Evolutionary conservation across 176 grass and related monocot genomes (phyloP).

Genomic region (Lolium perenne): DNA sequence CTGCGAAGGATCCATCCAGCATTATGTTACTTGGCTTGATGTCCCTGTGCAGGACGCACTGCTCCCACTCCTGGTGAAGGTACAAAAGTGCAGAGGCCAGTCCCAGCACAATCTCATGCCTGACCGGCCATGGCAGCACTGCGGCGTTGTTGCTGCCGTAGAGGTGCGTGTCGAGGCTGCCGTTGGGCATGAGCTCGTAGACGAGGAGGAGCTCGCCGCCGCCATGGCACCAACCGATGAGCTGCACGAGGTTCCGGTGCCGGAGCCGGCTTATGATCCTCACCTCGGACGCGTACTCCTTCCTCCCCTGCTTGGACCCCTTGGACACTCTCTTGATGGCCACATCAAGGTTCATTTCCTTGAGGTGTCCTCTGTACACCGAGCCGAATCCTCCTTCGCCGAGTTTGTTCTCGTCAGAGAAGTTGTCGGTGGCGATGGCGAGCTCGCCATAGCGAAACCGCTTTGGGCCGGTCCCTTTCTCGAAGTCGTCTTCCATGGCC

Average conservation of each 20-base stretch:
- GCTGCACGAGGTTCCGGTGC: conserved; percentile 66
- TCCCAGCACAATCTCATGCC: conserved; percentile 38
- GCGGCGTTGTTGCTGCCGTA: not conserved
- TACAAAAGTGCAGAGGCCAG: not conserved
- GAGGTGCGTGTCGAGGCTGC: conserved; percentile 56
- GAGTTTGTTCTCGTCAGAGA: conserved; percentile 32
- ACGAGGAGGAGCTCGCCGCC: conserved; percentile 49
- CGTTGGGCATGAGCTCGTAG: conserved; percentile 62
- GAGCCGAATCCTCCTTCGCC: conserved; percentile 35
- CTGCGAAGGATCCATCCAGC: conserved; percentile 31
- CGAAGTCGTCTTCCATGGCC: conserved; percentile 39
- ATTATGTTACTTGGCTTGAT: conserved; percentile 56
- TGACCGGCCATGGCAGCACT: conserved; percentile 41
- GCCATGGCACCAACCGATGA: conserved; percentile 77
- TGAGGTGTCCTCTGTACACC: conserved; percentile 15
- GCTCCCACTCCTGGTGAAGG: conserved; percentile 51
- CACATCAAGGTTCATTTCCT: not conserved
- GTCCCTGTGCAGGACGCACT: conserved; percentile 40
- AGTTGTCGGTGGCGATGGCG: conserved; percentile 37
- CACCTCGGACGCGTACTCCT: conserved; percentile 65
- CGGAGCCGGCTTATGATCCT: conserved; percentile 61
- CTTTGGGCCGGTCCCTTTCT: conserved; percentile 35
- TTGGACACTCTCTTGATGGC: conserved; percentile 44
- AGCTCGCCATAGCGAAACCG: conserved; percentile 42
- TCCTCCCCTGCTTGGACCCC: conserved; percentile 51